Evolutionary conservation across 331 rosid genomes (phyloP).

Genomic region (Stylosanthes scabra): DNA sequence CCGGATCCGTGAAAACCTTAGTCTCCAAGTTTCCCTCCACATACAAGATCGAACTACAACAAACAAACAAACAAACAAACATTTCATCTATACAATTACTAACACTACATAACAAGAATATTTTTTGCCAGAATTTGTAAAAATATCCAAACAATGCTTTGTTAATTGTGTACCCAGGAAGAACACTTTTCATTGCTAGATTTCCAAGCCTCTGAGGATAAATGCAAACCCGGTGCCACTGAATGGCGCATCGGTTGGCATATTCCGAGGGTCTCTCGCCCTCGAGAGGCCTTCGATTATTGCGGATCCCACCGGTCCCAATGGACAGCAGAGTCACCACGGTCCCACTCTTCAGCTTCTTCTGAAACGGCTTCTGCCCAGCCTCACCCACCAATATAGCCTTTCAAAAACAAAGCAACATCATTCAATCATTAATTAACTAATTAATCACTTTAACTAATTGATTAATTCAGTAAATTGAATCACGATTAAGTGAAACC

Average conservation of each 20-base stretch:
- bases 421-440: neutral
- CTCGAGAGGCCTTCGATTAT: slow-evolving; percentile 77
- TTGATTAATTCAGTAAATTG: neutral
- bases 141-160: too few species aligned
- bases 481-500: neutral
- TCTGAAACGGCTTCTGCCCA: slow-evolving; percentile 88
- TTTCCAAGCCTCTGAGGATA: slow-evolving; percentile 68
- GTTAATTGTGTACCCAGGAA: slow-evolving; percentile 54
- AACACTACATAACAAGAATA: neutral
- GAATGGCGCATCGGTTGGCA: slow-evolving; percentile 72
- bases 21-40: slow-evolving; percentile 91
- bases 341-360: slow-evolving; percentile 67
- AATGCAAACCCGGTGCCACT: slow-evolving; percentile 91
- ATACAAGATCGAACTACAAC: slow-evolving; percentile 70
- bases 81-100: neutral
- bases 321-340: slow-evolving; percentile 68
- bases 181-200: slow-evolving; percentile 51
- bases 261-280: slow-evolving; percentile 78
- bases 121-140: neutral
- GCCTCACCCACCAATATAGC: slow-evolving; percentile 86
- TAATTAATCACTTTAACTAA: neutral
- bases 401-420: slow-evolving; percentile 42
- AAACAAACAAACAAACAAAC: neutral
- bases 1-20: slow-evolving; percentile 70
- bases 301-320: slow-evolving; percentile 96